These are phyloP conservation scores for Rhytidiadelphus loreus DNA, from an alignment of 225 moss, liverwort and hornwort species.

Conservation along the genomic window DNA sequence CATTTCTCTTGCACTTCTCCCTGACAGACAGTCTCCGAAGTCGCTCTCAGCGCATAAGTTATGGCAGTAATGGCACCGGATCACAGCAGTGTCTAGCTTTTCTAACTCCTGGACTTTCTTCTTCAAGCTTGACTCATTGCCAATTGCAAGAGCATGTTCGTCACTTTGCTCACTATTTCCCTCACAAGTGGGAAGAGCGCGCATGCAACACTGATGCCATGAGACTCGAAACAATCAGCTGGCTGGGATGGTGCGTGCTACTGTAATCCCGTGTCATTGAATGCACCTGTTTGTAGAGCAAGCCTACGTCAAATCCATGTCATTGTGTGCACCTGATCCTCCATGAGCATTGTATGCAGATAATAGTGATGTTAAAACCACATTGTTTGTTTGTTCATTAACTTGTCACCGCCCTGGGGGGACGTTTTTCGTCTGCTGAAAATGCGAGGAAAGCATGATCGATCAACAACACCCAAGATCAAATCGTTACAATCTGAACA, in stretches of 20 bases:
- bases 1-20: background rate
- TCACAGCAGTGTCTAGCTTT: background rate
- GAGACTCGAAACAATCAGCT: background rate
- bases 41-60: background rate
- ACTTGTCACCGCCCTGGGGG: too few relatives aligned
- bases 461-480: too few relatives aligned
- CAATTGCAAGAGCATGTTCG: background rate
- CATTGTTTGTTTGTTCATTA: too few relatives aligned
- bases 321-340: background rate
- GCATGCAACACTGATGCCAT: background rate
- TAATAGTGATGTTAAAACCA: background rate
- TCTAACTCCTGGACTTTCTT: background rate
- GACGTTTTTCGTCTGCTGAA: too few relatives aligned
- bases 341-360: background rate
- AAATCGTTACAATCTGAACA: too few relatives aligned
- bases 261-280: background rate
- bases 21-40: background rate
- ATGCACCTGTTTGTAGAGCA: background rate
- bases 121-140: background rate
- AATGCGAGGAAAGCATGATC: too few relatives aligned
- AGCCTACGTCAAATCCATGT: background rate
- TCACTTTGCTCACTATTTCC: background rate
- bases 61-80: background rate
- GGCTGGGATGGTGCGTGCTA: too few relatives aligned
- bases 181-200: background rate